phyloP scores from a whole-genome alignment of 768 basidiomycete species.

The Pisolithus marmoratus region DNA sequence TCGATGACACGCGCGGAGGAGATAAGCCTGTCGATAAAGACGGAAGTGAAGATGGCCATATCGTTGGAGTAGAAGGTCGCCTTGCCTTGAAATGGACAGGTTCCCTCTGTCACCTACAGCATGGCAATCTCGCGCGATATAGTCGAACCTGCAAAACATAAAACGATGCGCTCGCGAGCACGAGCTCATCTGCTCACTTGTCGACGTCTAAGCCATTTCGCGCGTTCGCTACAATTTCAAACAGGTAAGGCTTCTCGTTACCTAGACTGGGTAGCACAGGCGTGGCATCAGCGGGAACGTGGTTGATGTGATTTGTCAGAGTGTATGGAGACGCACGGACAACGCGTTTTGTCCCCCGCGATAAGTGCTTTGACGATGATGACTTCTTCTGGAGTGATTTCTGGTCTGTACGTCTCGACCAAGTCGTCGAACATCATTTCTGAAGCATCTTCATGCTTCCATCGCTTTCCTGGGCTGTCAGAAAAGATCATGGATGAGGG shows the following conservation, averaged over 20 bases:
- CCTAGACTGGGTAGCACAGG: constrained; percentile 13
- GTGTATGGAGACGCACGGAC: constrained; percentile 40
- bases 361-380: constrained; percentile 76
- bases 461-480: constrained; percentile 41
- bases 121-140: constrained; percentile 69
- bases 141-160: constrained; percentile 57
- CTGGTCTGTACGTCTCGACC: constrained; percentile 50
- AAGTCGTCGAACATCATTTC: constrained; percentile 79
- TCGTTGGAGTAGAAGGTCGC: background rate
- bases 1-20: constrained; percentile 71
- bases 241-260: constrained; percentile 64
- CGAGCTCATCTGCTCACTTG: constrained; percentile 44
- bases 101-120: constrained; percentile 61
- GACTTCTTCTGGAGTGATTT: constrained; percentile 43
- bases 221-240: constrained; percentile 81
- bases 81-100: constrained; percentile 43
- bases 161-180: background rate
- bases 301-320: background rate
- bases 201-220: constrained; percentile 83
- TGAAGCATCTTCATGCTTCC: constrained; percentile 77
- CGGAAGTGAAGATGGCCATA: background rate
- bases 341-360: constrained; percentile 48
- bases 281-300: background rate
- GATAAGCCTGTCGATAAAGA: constrained; percentile 45
- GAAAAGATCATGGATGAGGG: background rate